Conservation (phyloP, 768 basidiomycete species). For the Hortiboletus flavorubellus region DNA sequence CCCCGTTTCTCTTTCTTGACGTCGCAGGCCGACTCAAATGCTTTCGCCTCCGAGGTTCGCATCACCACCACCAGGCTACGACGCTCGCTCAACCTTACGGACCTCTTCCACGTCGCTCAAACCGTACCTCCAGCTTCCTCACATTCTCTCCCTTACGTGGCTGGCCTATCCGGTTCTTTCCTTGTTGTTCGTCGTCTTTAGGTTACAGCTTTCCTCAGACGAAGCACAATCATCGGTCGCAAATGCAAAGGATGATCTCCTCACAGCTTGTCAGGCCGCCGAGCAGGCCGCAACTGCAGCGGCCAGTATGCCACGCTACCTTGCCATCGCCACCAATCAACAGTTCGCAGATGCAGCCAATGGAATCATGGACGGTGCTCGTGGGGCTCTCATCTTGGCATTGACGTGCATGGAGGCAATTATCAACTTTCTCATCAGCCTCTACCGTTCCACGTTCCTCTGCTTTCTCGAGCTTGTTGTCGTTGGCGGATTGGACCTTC, state of each 20-base stretch:
- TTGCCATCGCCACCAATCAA: conserved; percentile 81
- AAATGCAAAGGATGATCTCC: conserved; percentile 70
- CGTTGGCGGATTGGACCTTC: conserved; percentile 70
- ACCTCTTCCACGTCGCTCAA: conserved; percentile 45
- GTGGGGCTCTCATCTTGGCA: conserved; percentile 65
- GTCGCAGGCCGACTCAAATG: conserved; percentile 41
- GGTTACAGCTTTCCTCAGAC: conserved; percentile 69
- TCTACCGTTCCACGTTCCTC: conserved; percentile 89
- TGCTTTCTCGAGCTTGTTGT: conserved; percentile 93
- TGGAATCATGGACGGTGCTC: conserved; percentile 71
- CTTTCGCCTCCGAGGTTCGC: conserved; percentile 26
- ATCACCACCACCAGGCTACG: conserved; percentile 56
- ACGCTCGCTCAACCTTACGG: conserved; percentile 40
- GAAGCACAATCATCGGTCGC: conserved; percentile 65
- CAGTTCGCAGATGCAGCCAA: conserved; percentile 79
- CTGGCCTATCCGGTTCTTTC: conserved; percentile 90
- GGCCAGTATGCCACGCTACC: conserved; percentile 83
- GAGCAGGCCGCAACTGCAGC: conserved; percentile 78
- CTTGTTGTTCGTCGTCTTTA: conserved; percentile 82
- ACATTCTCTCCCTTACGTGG: conserved; percentile 85
- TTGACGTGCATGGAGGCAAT: conserved; percentile 84
- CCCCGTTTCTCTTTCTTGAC: conserved; percentile 14
- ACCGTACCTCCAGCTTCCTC: conserved; percentile 80
- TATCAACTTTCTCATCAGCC: conserved; percentile 88
- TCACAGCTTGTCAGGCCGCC: conserved; percentile 82